Evolutionary conservation across 108 stramenopile species (phyloP), one percentile per base, ranked within the genome.

Genomic region (Pseudonitzschia delicatissima): DNA sequence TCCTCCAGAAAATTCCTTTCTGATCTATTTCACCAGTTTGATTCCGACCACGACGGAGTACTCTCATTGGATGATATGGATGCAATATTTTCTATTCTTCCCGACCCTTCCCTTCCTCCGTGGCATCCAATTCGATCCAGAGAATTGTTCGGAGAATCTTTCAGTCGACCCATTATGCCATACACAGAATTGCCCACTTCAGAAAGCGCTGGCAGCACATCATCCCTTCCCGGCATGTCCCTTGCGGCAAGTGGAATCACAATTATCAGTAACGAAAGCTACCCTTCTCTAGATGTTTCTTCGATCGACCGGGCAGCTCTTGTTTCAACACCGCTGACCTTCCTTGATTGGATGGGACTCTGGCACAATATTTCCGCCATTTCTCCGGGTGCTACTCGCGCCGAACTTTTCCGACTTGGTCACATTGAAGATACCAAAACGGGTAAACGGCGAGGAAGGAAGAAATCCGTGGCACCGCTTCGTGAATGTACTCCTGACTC

Each of bases 271-370:
- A 70, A 68, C 11, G 85, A 81, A 21, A 73, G 77, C 12, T 65
- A 89, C 29, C 88, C 88, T 12, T 77, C 84, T 15, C 66, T 87
- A 15, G 83, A 82, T 53, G 61, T 84, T 11, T 83, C 86, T 25
- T 36, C 62, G 5, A 58, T 63, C 4, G 48, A 53, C 57, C 36
- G 74, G 20, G 62, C 27, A 12, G 27, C 40, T 29, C 58, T 64
- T 0, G 52, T 75, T 29, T 66, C 60, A 11, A 78, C 65, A 32
- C 87, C 82, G 23, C 57, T 88, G 8, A 80, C 87, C 4, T 86
- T 69, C 68, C 77, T 86, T 61, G 73, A 82, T 33, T 92, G 91
- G 91, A 87, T 92, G 85, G 87, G 85, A 39, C 63, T 80, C 50
- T 92, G 91, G 91, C 87, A 89, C 62, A 77, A 77, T 61, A 50